Percentiles rank a stretch among this genome's conserved stretches.
These are phyloP conservation scores for Leonotis leonurus DNA, from an alignment of 257 asterid genomes.

Conservation along the genomic window DNA sequence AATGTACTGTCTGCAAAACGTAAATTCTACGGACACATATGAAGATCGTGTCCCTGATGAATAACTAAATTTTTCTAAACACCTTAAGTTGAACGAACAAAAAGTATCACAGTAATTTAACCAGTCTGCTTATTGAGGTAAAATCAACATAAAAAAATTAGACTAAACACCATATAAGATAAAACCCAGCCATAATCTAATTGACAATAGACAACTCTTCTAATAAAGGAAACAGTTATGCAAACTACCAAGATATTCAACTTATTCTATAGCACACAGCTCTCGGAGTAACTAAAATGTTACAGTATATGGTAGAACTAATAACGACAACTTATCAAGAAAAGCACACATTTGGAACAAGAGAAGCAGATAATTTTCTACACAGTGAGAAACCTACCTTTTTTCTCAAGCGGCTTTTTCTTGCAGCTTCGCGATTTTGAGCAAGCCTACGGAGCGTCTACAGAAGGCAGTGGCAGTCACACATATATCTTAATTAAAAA, in stretches of 20 bases:
- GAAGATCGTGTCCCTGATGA: not conserved
- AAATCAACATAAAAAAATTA: not conserved
- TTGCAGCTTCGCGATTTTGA: slow-evolving; percentile 99
- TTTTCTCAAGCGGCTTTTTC: slow-evolving; percentile 92
- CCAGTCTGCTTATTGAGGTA: not conserved
- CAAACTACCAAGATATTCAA: slow-evolving; percentile 1
- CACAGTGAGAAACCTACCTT: slow-evolving; percentile 36
- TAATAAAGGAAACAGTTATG: not conserved
- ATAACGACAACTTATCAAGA: not conserved
- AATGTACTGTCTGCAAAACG: not conserved
- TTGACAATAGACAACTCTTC: not conserved
- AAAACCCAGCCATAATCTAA: not conserved
- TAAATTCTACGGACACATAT: not conserved
- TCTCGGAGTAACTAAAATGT: not conserved
- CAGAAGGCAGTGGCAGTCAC: slow-evolving; percentile 19
- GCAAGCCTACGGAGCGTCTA: slow-evolving; percentile 92
- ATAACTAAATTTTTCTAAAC: not conserved
- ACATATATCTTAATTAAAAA: not conserved
- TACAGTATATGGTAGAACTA: not conserved
- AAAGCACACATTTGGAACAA: slow-evolving; percentile 1
- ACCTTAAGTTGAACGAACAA: not conserved
- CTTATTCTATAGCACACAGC: not conserved
- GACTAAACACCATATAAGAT: not conserved
- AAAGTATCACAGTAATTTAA: not conserved
- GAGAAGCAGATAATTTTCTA: not conserved